These are phyloP conservation scores for Paulownia fortunei DNA, from an alignment of 257 asterid species.

Conservation along the genomic window DNA sequence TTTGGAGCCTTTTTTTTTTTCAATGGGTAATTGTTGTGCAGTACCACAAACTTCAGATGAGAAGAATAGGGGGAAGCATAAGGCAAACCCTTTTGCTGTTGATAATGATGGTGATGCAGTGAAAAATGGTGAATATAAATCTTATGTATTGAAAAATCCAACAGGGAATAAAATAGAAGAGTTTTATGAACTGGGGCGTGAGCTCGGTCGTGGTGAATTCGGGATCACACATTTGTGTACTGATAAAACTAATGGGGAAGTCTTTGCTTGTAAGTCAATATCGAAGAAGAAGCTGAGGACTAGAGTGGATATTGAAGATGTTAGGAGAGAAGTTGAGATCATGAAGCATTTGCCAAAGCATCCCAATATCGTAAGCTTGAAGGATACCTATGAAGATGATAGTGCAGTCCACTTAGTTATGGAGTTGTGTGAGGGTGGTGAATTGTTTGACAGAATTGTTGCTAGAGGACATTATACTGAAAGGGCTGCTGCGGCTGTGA, in stretches of 20 bases:
- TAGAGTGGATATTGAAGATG: constrained; percentile 68
- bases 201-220: constrained; percentile 68
- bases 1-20: constrained; percentile 20
- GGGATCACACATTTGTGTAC: constrained; percentile 70
- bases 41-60: constrained; percentile 49
- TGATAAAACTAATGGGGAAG: constrained; percentile 45
- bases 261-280: constrained; percentile 67
- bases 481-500: constrained; percentile 70
- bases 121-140: constrained; percentile 41
- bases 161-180: constrained; percentile 47
- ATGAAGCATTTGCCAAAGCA: constrained; percentile 70
- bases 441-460: constrained; percentile 67
- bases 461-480: constrained; percentile 73
- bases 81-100: constrained; percentile 41
- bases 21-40: constrained; percentile 65
- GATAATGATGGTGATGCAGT: constrained; percentile 28
- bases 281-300: constrained; percentile 67
- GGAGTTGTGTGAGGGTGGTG: constrained; percentile 83
- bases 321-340: constrained; percentile 67
- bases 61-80: constrained; percentile 33
- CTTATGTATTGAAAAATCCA: constrained; percentile 45
- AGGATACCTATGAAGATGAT: constrained; percentile 69
- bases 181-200: constrained; percentile 54
- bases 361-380: constrained; percentile 58
- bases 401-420: constrained; percentile 64